Evolutionary conservation across 495 filamentous ascomycete genomes (phyloP).

Genomic region (Chaetomium cochliodes): DNA sequence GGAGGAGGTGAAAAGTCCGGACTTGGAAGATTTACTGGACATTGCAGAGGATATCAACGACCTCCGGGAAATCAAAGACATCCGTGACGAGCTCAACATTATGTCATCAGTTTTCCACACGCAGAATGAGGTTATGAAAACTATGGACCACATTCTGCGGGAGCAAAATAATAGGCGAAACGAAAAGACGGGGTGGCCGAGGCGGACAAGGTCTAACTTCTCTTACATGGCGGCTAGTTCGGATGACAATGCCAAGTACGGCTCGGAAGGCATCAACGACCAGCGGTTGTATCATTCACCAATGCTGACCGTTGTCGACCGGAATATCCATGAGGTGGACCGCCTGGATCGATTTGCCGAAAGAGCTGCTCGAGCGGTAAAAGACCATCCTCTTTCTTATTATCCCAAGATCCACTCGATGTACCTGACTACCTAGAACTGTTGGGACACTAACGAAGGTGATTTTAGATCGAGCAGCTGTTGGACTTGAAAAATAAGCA

Average conservation of each 20-base stretch:
- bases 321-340: not conserved
- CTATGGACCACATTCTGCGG: not conserved
- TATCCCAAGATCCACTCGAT: too few relatives aligned
- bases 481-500: constrained; percentile 1
- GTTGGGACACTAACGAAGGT: too few relatives aligned
- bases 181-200: not conserved
- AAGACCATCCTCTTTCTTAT: not conserved
- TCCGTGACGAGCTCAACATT: not conserved
- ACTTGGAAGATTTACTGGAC: not conserved
- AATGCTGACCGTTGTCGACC: not conserved
- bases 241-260: not conserved
- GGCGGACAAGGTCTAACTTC: too few relatives aligned
- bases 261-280: not conserved
- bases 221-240: not conserved
- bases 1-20: too few relatives aligned
- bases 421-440: too few relatives aligned
- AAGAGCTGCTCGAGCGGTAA: not conserved
- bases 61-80: not conserved
- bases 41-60: not conserved
- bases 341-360: not conserved
- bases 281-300: not conserved
- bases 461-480: not conserved
- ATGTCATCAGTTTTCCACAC: not conserved
- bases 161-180: not conserved
- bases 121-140: not conserved